Percentiles rank a stretch among this genome's conserved stretches.
Conservation (phyloP, 371 early-diverging fungal genomes). For the Mortierella sp. region DNA sequence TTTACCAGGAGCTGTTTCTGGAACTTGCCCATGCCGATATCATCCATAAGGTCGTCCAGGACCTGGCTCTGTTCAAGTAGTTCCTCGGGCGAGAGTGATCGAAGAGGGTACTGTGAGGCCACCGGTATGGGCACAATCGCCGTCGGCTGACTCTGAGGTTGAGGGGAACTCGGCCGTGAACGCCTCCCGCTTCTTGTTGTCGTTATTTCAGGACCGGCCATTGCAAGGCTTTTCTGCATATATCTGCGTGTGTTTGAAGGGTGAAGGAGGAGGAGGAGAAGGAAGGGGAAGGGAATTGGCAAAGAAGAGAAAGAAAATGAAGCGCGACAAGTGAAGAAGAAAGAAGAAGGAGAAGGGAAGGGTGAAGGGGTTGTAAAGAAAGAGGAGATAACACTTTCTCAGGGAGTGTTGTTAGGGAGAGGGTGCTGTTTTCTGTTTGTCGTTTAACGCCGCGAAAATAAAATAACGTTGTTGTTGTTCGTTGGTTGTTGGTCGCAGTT, state of each 20-base stretch:
- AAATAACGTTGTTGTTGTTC: background rate
- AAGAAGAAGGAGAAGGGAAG: background rate
- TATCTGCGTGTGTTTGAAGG: background rate
- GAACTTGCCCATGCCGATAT: slow-evolving; percentile 83
- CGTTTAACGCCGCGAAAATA: background rate
- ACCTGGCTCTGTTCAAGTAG: slow-evolving; percentile 28
- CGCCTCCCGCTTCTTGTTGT: background rate
- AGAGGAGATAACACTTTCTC: background rate
- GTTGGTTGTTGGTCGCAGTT: background rate
- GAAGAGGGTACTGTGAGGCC: background rate
- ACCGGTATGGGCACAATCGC: background rate
- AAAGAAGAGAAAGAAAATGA: background rate
- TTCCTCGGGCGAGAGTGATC: slow-evolving; percentile 44
- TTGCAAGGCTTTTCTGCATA: background rate
- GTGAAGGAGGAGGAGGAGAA: background rate
- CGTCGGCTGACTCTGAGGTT: background rate
- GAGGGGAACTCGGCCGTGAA: background rate
- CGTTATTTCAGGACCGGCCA: no score
- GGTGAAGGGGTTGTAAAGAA: background rate
- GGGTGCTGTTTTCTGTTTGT: background rate
- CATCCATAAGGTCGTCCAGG: slow-evolving; percentile 72
- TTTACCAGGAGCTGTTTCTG: slow-evolving; percentile 81
- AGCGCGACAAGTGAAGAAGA: background rate
- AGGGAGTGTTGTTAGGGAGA: background rate
- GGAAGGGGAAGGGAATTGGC: no score